Evolutionary conservation across 2,329 filamentous ascomycete genomes (phyloP).

Genomic region (Fusarium sp.): DNA sequence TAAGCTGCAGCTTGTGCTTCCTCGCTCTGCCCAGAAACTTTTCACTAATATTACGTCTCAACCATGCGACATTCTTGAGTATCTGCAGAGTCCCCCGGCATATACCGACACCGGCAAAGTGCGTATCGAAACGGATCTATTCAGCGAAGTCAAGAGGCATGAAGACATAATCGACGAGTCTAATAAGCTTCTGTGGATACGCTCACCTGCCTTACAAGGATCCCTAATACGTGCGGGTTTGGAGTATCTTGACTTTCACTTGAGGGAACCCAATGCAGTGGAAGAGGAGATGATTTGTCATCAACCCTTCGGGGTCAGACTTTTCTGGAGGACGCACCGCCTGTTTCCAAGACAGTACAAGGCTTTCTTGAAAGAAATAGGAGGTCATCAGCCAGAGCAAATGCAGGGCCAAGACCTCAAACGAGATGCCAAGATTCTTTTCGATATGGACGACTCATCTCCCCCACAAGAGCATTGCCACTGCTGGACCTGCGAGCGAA

Average conservation of each 20-base stretch:
- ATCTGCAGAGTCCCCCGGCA: constrained; percentile 17
- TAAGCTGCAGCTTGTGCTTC: not conserved
- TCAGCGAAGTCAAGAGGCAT: constrained; percentile 13
- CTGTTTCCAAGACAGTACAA: constrained; percentile 13
- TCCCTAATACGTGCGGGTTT: not conserved
- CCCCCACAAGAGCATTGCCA: not conserved
- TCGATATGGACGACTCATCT: not conserved
- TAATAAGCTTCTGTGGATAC: constrained; percentile 16
- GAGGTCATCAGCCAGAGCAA: not conserved
- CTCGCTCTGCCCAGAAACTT: constrained; percentile 18
- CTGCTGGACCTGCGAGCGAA: constrained; percentile 27
- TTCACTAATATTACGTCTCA: constrained; percentile 19
- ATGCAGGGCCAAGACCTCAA: not conserved
- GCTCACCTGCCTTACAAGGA: constrained; percentile 6
- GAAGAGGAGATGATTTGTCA: not conserved
- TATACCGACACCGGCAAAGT: not conserved
- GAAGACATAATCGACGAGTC: constrained; percentile 9
- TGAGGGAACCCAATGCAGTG: not conserved
- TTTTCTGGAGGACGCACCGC: constrained; percentile 18
- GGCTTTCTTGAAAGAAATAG: not conserved
- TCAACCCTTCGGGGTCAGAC: constrained; percentile 3
- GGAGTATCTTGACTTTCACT: constrained; percentile 14
- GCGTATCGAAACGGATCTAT: constrained; percentile 3
- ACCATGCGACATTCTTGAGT: constrained; percentile 18
- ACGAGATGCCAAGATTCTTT: not conserved